Evolutionary conservation across 2,329 filamentous ascomycete genomes (phyloP).

Genomic region (Cercospora janseana): DNA sequence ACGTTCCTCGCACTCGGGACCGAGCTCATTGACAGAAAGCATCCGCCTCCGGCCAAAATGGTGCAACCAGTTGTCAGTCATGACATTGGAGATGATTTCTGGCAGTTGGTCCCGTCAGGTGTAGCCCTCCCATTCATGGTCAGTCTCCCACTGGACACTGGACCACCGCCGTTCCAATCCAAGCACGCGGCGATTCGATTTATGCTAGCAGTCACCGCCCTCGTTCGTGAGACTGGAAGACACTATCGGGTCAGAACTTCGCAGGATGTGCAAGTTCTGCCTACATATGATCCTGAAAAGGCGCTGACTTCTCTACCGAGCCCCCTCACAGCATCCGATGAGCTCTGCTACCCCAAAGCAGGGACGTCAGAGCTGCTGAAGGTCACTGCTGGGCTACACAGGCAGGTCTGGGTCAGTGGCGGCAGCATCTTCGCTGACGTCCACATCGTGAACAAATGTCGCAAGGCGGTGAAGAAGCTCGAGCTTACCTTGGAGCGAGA

Average conservation of each 20-base stretch:
- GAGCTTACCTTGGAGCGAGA: conserved; percentile 54
- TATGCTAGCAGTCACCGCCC: conserved; percentile 48
- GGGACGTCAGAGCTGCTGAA: conserved; percentile 46
- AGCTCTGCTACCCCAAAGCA: conserved; percentile 44
- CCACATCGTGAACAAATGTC: conserved; percentile 51
- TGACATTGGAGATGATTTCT: conserved; percentile 43
- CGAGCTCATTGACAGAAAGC: conserved; percentile 51
- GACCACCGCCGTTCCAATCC: conserved; percentile 55
- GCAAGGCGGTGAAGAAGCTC: conserved; percentile 50
- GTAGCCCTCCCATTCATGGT: conserved; percentile 53
- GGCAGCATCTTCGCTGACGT: conserved; percentile 56
- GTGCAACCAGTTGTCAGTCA: conserved; percentile 45
- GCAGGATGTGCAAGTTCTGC: conserved; percentile 51
- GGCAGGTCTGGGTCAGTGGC: conserved; percentile 59
- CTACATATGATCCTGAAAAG: conserved; percentile 57
- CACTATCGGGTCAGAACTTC: conserved; percentile 52
- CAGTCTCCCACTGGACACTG: conserved; percentile 54
- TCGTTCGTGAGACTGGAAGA: conserved; percentile 50
- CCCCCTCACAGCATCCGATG: conserved; percentile 52
- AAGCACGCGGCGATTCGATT: conserved; percentile 54
- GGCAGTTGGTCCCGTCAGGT: conserved; percentile 50
- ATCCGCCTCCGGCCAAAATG: conserved; percentile 53
- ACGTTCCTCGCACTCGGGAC: conserved; percentile 54
- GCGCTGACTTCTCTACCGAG: conserved; percentile 54
- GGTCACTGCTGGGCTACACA: conserved; percentile 54